Evolutionary conservation across 2,329 filamentous ascomycete genomes (phyloP), one percentile per base, ranked within the genome.

Genomic region (Leptographium radiaticola): DNA sequence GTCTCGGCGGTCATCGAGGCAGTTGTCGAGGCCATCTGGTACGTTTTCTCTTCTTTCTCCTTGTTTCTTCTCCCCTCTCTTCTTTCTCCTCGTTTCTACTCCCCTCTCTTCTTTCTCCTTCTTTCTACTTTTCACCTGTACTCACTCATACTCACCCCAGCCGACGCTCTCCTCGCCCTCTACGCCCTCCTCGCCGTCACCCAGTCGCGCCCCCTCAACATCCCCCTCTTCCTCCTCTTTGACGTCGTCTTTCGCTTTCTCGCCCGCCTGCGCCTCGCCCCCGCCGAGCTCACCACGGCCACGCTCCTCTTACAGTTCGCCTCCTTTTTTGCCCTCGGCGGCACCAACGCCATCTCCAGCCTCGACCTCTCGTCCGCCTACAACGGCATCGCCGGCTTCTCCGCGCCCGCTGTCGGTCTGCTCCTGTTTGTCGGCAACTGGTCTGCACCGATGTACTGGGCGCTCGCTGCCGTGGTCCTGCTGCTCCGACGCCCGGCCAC

Each of bases 351-450:
- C 43, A 95, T 98, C 60, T 95, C 90, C 13, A 91, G 87, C n/a
- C 81, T 98, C 62, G 90, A 97, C 64, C 77, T 98, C 20, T 94
- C 89, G 7, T 95, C 85, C 64, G 90, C 90, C 0, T 98, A 98
- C 70, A 98, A 98, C 63, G 93, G 93, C 58, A 76, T 98, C 40
- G 79, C 77, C 50, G 80, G 76, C 54, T 98, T 94, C 72, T 90
- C 87, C 63, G 75, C 93, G 58, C 58, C 81, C n/a, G 76, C 83
- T 16, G 93, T 98, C 16, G 93, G 89, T 0, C 58, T 87, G 4
- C 74, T 98, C 51, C 89, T 90, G 2, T 95, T 96, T 63, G 66
- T 89, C 8, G 81, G 86, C 61, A 98, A 98, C 66, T 98, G 91
- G 90, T 83, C 88, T 0, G 93, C 86, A 0, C 82, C 90, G 0